A percentile compares a stretch with the other conserved stretches of the same genome.
Evolutionary conservation across 139 green algal species (phyloP).

Genomic region (Chlorella sp.): DNA sequence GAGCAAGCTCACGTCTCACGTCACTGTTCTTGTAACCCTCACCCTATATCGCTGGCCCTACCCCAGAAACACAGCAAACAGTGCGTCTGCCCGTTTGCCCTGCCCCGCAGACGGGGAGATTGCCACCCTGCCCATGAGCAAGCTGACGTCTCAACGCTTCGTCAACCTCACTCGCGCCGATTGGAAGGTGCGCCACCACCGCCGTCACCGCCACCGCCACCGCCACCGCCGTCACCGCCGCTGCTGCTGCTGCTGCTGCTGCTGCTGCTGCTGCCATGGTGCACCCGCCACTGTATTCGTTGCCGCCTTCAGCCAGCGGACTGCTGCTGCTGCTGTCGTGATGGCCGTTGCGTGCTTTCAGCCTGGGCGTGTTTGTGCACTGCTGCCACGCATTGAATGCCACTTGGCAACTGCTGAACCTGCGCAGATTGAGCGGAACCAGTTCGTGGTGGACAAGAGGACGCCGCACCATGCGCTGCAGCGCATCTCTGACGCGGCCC

Average conservation of each 20-base stretch:
- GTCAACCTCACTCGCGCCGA: constrained; percentile 21
- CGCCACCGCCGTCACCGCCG: background rate
- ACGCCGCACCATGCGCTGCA: constrained; percentile 1
- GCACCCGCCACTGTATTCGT: no score
- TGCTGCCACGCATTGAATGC: no score
- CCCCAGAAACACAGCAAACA: no score
- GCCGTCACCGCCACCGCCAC: background rate
- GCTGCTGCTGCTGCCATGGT: no score
- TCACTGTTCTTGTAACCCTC: no score
- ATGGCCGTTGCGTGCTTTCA: no score
- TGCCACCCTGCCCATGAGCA: constrained; percentile 15
- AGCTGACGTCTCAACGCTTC: constrained; percentile 1
- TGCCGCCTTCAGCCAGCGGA: no score
- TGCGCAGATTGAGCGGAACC: constrained; percentile 20
- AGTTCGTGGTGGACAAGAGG: constrained; percentile 10
- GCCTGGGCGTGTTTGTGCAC: no score
- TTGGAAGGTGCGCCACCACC: constrained; percentile 6
- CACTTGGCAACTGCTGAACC: no score
- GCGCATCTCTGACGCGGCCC: no score
- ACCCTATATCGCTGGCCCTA: no score
- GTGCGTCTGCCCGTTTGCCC: background rate
- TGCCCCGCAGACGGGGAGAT: constrained; percentile 10
- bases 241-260: background rate
- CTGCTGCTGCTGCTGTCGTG: no score
- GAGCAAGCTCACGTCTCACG: background rate